These are phyloP conservation scores for Globisporangium lucens DNA, from an alignment of 352 stramenopile species.

Conservation along the genomic window DNA sequence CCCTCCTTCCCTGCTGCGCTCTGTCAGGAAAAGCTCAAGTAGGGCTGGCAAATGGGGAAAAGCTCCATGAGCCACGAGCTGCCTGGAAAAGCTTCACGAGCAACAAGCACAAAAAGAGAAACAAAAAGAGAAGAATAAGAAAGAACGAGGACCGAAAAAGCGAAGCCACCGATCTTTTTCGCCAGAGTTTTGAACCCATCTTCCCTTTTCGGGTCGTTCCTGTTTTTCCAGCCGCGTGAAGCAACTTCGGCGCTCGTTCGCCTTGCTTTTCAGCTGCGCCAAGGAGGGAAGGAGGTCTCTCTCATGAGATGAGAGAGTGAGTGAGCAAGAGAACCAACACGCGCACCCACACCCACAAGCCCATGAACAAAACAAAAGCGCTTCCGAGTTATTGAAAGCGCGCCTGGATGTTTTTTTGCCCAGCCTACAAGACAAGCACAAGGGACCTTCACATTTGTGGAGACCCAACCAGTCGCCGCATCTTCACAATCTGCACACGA, in stretches of 20 bases:
- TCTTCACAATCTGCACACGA: background rate
- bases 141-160: background rate
- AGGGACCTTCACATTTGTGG: background rate
- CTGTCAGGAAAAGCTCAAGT: background rate
- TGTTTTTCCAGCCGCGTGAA: background rate
- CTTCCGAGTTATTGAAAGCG: no score
- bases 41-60: background rate
- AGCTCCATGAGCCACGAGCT: background rate
- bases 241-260: background rate
- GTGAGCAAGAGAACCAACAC: background rate
- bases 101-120: no score
- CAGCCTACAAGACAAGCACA: background rate
- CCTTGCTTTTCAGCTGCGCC: background rate
- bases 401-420: background rate
- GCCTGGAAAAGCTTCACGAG: no score
- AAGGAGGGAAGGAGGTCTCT: background rate
- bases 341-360: no score
- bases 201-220: no score
- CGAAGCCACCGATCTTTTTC: background rate
- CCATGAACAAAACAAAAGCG: no score
- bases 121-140: background rate
- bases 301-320: background rate
- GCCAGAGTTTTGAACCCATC: background rate
- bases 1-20: background rate
- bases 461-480: background rate